Conservation (phyloP, 768 basidiomycete genomes). For the Hortiboletus campestris region DNA sequence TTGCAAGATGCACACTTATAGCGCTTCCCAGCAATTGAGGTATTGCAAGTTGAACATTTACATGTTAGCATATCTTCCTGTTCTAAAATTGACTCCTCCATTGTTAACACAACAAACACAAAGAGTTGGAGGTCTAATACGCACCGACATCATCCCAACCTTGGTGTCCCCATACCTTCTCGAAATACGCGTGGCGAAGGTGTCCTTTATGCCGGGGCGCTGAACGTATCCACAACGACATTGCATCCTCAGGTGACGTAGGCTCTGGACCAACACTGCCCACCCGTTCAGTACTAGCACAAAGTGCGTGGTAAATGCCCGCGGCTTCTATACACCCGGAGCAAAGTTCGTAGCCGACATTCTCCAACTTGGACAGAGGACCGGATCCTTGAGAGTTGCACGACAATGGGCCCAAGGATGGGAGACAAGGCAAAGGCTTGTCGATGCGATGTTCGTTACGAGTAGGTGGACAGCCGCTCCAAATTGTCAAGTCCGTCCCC, state of each 20-base stretch:
- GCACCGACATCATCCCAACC: conserved; percentile 90
- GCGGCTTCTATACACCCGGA: conserved; percentile 71
- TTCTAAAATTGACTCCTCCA: conserved; percentile 43
- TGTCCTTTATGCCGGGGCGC: conserved; percentile 74
- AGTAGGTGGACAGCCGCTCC: conserved; percentile 9
- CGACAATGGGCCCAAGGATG: conserved; percentile 24
- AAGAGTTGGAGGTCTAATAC: conserved; percentile 26
- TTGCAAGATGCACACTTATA: conserved; percentile 85
- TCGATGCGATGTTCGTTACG: conserved; percentile 25
- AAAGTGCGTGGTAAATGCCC: conserved; percentile 76
- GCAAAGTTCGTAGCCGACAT: conserved; percentile 80
- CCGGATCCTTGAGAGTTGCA: conserved; percentile 4
- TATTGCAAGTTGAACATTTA: conserved; percentile 80
- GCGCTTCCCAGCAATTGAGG: conserved; percentile 55
- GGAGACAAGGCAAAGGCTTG: conserved; percentile 49
- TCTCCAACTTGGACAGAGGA: conserved; percentile 1
- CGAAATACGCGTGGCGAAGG: conserved; percentile 79
- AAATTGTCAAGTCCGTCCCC: conserved; percentile 17
- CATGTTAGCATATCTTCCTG: conserved; percentile 65
- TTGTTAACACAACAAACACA: neutral
- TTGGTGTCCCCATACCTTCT: conserved; percentile 78
- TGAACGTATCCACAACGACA: conserved; percentile 61
- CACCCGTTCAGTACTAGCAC: conserved; percentile 41
- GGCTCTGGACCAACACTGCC: conserved; percentile 33
- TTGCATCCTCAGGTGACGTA: conserved; percentile 54